Evolutionary conservation across 148 eudicot genomes (phyloP), one percentile per base, ranked within the genome.

Genomic region (Chenopodium suecicum): DNA sequence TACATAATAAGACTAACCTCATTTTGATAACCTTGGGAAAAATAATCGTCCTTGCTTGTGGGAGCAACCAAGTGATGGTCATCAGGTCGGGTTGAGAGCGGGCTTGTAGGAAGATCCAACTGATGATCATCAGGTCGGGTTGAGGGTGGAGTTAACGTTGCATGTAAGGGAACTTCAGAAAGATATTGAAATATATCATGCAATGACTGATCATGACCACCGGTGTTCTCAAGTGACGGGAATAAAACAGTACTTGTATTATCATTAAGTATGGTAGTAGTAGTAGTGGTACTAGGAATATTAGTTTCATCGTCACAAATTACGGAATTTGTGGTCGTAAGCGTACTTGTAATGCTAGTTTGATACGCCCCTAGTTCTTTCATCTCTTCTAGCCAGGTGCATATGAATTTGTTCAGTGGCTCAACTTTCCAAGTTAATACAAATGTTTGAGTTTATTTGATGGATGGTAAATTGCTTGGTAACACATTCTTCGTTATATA

Each of bases 181-280:
- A 79, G 71, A 9, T 50, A 60, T 50, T 79, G 65, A 69, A 79
- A 50, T 50, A 69, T 79, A 20, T 79, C 81, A 50, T 68, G 4
- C 7, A 79, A 44, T 69, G 41, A 79, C 2, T 44, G 71, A 16
- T 68, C 8, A 20, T 62, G 44, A 29, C 25, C 74, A 13, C 52
- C 74, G 27, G 31, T 68, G 63, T 69, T n/a, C 5, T 60, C 50
- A 60, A 37, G 8, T 44, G 69, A 34, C 1, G 47, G 25, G 25
- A 6, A 34, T 37, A 48, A 64, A n/a, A 9, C 14, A 37, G 44
- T 37, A 76, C 12, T 32, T 1, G 23, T 37, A 58, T 8, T 20
- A 20, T 56, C 22, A 3, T 56, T 14, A 56, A 56, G 12, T 50
- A 50, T 50, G 14, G 17, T 58, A 58, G 14, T 25, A 29, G 9